Evolutionary conservation across 192 early-diverging fungal genomes (phyloP), one percentile per base, ranked within the genome.

Genomic region (Cetraspora pellucida): DNA sequence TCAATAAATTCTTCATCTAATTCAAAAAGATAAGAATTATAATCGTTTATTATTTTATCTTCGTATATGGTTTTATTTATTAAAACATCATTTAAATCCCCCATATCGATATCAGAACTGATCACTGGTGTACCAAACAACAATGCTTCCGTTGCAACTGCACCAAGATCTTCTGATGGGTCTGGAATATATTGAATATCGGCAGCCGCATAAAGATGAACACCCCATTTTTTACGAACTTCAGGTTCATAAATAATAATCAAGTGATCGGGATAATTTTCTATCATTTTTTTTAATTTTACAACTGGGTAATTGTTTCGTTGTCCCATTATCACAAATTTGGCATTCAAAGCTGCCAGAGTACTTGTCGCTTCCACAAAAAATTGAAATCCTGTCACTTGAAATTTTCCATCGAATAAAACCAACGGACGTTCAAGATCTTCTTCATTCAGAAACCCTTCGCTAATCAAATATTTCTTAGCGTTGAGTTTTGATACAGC

Each of bases 301-400:
- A 72, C 60, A 27, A 86, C 57, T 0, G 88, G 86, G 31, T 80
- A 87, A 37, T 85, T 85, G 75, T 85, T 86, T 9, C 79, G 80
- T 54, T 89, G 85, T 10, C 87, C 86, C 72, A 89, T 84, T 43
- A 87, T 85, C 21, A 86, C 77, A 79, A 89, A 82, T 45, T 78
- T 81, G 19, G 80, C 82, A 25, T 85, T 75, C 21, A 75, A 69
- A n/a, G 81, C 31, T 54, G 72, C 77, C 66, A 89, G 81, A 14
- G 72, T 58, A 31, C 70, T 10, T 19, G 75, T 63, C 2, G 86
- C 83, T 1, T 60, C 72, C 8, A 67, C 55, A 55, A 89, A 89
- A 67, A 80, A 84, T 17, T 83, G 85, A 13, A 87, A 78, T 0
- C 86, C 86, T 72, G 86, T 89, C 75, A 85, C 85, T 60, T 82